A percentile compares a stretch with the other conserved stretches of the same genome.
phyloP scores from a whole-genome alignment of 2,329 filamentous ascomycete species.

The Diaporthe longicolla region DNA sequence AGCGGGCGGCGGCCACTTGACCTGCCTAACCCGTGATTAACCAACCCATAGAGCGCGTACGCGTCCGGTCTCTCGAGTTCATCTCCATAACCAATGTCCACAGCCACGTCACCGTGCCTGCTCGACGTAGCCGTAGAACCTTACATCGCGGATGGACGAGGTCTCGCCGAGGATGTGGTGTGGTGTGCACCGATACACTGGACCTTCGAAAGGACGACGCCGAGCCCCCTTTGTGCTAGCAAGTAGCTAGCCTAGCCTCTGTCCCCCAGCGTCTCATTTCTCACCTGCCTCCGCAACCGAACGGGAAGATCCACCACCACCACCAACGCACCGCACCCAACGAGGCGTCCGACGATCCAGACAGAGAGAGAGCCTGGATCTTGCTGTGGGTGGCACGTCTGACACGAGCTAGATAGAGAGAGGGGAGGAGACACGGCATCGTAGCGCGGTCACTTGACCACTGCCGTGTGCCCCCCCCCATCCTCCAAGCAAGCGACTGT shows the following conservation, averaged over 20 bases:
- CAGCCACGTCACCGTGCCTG: constrained; percentile 12
- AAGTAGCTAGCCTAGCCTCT: too few species aligned
- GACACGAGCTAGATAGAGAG: constrained; percentile 2
- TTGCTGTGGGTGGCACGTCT: constrained; percentile 6
- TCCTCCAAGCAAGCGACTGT: background rate
- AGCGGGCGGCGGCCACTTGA: constrained; percentile 26
- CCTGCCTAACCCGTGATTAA: background rate
- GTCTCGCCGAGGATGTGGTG: background rate
- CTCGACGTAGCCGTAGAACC: background rate
- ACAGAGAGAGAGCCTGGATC: background rate
- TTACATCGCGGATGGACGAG: background rate
- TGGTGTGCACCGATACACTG: constrained; percentile 13
- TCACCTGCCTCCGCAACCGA: constrained; percentile 21
- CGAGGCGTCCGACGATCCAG: constrained; percentile 12
- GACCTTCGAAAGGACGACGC: background rate
- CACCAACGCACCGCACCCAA: background rate
- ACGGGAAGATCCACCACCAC: background rate
- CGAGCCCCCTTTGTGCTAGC: background rate
- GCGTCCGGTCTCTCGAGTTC: background rate
- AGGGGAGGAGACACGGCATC: constrained; percentile 10
- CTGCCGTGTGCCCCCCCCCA: too few species aligned
- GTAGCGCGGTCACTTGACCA: constrained; percentile 36
- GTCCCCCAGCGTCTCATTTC: constrained; percentile 29
- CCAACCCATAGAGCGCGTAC: too few species aligned
- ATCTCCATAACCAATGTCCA: background rate